Base-by-base conservation (phyloP, 257 asterid genomes). In the Fraxinus pennsylvanica region DNA sequence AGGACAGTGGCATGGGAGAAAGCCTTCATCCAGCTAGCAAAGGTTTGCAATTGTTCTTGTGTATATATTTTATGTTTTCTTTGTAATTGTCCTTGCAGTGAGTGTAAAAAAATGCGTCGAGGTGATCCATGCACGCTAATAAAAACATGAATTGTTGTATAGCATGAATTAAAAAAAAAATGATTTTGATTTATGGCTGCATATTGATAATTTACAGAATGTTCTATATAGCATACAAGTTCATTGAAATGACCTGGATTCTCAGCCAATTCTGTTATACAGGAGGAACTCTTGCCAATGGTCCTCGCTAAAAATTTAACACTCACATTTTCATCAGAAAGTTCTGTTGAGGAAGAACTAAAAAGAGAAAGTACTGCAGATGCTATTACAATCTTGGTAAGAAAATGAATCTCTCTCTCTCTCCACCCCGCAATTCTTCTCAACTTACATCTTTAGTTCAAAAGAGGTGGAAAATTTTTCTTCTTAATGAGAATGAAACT, bases 301-400 rank as follows among this genome's bases (percentile, higher is more conserved):
- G 97, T 91, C 82, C 89, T 75, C 74, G 88, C 95, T 32, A 87
- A 80, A 80, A 94, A 92, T 80, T 86, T 96, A 82, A 88, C 96
- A 65, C 92, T 93, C 27, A 86, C 98, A 43, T 93, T 90, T 86
- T 96, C 99, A 47, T 88, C 99, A 71, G 99, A 96, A 87, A 91
- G 97, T 86, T 96, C 99, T 68, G 76, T 96, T 21, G 98, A 96
- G 92, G 98, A 96, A 82, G 99, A 96, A 84, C 81, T 96, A 52
- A 96, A 93, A 90, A 89, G 99, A 88, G 99, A 96, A 81, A 96
- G 98, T 81, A 96, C 98, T 65, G 98, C 99, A 67, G 99, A 96
- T 89, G 94, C 85, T 82, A 92, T 96, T 65, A 96, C 99, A 73
- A 96, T 96, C 75, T 43, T 93, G 97, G 99, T 96, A 89, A 39